Percentiles rank a stretch among this genome's conserved stretches.
Conservation (phyloP, 1,284 basidiomycete genomes). For the Tilletiaria anomala region DNA sequence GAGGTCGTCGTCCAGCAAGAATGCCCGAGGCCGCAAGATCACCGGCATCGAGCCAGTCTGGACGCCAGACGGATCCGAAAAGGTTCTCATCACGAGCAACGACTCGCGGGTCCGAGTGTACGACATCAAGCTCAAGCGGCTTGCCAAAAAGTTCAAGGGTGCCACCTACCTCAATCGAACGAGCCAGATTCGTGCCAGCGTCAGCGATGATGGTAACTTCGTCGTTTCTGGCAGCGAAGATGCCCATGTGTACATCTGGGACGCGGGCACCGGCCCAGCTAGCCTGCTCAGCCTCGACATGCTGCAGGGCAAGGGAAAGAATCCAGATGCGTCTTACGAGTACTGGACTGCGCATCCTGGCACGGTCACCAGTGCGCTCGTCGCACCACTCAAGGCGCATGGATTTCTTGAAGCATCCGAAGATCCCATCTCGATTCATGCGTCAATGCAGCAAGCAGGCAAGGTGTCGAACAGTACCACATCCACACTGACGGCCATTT, state of each 20-base stretch:
- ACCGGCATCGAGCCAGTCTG: slow-evolving; percentile 34
- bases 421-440: slow-evolving; percentile 21
- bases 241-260: slow-evolving; percentile 32
- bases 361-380: slow-evolving; percentile 17
- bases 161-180: slow-evolving; percentile 19
- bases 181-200: slow-evolving; percentile 36
- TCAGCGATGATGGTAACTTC: slow-evolving; percentile 30
- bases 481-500: too few species aligned
- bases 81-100: slow-evolving; percentile 40
- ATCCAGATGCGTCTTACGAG: slow-evolving; percentile 3
- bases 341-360: slow-evolving; percentile 14
- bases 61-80: slow-evolving; percentile 16
- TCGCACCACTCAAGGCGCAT: slow-evolving; percentile 14
- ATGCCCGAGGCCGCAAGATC: slow-evolving; percentile 38
- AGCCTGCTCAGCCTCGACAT: slow-evolving; percentile 1
- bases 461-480: too few species aligned
- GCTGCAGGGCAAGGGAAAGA: background rate
- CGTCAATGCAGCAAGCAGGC: too few species aligned
- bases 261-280: slow-evolving; percentile 4
- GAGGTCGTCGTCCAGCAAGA: slow-evolving; percentile 34
- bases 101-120: slow-evolving; percentile 40
- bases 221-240: slow-evolving; percentile 39
- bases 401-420: slow-evolving; percentile 7
- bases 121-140: slow-evolving; percentile 22
- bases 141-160: slow-evolving; percentile 21